These are phyloP conservation scores for Polygonum maritimum DNA, from an alignment of 148 eudicot genomes.

Conservation along the genomic window DNA sequence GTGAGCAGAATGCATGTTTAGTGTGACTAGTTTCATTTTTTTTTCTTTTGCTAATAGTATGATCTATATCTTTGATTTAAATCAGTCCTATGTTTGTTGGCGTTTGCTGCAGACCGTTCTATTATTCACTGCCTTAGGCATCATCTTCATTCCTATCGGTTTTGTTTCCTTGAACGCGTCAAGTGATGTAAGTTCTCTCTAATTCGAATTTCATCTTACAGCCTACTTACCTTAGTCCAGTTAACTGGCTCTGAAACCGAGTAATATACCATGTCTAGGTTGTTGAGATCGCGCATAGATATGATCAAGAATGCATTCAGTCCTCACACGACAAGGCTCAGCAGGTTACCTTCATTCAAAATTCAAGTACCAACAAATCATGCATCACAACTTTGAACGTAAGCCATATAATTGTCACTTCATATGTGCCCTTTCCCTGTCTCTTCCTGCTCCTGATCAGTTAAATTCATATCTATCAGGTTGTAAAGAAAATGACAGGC, in stretches of 20 bases:
- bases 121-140: conserved; percentile 38
- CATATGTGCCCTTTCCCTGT: background rate
- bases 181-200: conserved; percentile 31
- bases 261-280: conserved; percentile 33
- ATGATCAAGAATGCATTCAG: conserved; percentile 60
- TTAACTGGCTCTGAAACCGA: background rate
- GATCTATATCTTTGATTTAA: background rate
- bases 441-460: background rate
- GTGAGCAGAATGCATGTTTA: background rate
- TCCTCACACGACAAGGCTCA: conserved; percentile 13
- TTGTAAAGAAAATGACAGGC: conserved; percentile 63
- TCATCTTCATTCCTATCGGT: conserved; percentile 73
- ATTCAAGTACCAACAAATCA: conserved; percentile 48
- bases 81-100: background rate
- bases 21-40: background rate
- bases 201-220: background rate
- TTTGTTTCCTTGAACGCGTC: conserved; percentile 61
- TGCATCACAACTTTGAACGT: conserved; percentile 51
- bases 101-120: conserved; percentile 41
- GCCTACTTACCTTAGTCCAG: background rate
- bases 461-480: conserved; percentile 25
- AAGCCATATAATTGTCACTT: conserved; percentile 15
- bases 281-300: conserved; percentile 62
- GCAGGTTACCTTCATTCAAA: conserved; percentile 40
- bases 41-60: background rate